Base-by-base conservation (phyloP, 805 yeast species). In the Saturnispora serradocipensis region DNA sequence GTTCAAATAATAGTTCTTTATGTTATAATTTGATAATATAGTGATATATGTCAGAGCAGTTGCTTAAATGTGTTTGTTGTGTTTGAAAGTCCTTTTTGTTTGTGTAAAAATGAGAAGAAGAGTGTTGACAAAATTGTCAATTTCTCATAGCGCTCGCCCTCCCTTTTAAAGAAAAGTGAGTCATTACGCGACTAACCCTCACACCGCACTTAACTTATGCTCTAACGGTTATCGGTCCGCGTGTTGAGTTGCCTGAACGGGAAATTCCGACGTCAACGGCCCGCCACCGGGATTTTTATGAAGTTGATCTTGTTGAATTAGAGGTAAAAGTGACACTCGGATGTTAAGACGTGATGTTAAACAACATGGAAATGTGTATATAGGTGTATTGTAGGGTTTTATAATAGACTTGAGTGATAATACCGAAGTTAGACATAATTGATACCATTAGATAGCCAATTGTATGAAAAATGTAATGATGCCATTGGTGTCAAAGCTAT, bases 131-230 rank as follows among this genome's bases (percentile, higher is more conserved):
- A 40, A 11, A 8, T 5, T 5, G 30, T 40, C 30, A 24, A 24
- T 4, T 11, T 11, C 5, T 5, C 10, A 18, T 16, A 18, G 39
- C 18, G 32, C 9, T 13, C 7, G 16, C 8, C 10, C 34, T 24
- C 22, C 47, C 20, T 30, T 45, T 45, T 45, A 45, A 32, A 45
- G 20, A 5, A 15, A 11, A 9, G 16, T 45, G 47, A 45, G 38
- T 45, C 47, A 45, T 45, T 45, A 11, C 47, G 47, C 47, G 47
- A 13, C 38, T 5, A 45, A 35, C 47, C 47, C 47, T 45, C 47
- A 36, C 47, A 45, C 47, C 47, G 39, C 47, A 30, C 34, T 34
- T 16, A 25, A 13, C 7, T n/a, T 15, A 5, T 15, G 34, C 6
- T 30, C 13, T 3, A 30, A 20, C 46, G 34, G 46, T 18, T 25